Percentiles rank a stretch among this genome's conserved stretches.
phyloP scores from a whole-genome alignment of 371 early-diverging fungal genomes.

The Lichtheimia corymbifera region DNA sequence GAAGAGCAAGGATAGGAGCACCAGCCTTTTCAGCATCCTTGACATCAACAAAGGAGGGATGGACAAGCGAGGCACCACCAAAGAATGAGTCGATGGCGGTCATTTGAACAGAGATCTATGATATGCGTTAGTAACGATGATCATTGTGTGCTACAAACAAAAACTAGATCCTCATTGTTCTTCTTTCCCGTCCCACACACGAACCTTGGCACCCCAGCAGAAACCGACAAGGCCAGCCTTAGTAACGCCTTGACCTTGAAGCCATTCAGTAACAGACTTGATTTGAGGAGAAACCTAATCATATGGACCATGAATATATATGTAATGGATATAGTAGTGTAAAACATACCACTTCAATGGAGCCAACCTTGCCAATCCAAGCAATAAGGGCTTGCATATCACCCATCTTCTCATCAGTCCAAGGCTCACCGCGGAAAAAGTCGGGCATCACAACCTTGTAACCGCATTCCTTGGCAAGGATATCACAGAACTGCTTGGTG shows the following conservation, averaged over 20 bases:
- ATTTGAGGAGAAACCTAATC: conserved; percentile 33
- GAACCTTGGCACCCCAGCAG: conserved; percentile 70
- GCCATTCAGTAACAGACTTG: conserved; percentile 32
- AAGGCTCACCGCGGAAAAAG: conserved; percentile 58
- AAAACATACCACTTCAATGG: conserved; percentile 26
- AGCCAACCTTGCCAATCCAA: conserved; percentile 42
- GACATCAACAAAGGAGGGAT: conserved; percentile 58
- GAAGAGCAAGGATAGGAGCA: conserved; percentile 62
- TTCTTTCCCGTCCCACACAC: background rate
- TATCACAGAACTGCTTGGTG: conserved; percentile 66
- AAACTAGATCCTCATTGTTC: background rate
- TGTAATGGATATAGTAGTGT: background rate
- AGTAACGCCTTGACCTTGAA: conserved; percentile 42
- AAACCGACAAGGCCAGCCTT: conserved; percentile 60
- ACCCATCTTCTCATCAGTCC: conserved; percentile 15
- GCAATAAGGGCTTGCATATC: conserved; percentile 26
- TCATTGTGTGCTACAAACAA: background rate
- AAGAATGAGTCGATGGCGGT: conserved; percentile 34
- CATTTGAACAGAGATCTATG: conserved; percentile 37
- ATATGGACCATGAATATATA: background rate
- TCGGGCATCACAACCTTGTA: conserved; percentile 72
- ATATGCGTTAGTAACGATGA: too few relatives aligned
- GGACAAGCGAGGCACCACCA: conserved; percentile 58
- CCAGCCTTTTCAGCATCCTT: conserved; percentile 54
- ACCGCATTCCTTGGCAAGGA: conserved; percentile 55